phyloP scores from a whole-genome alignment of 176 grass and related monocot species.

The Carex littledalei region DNA sequence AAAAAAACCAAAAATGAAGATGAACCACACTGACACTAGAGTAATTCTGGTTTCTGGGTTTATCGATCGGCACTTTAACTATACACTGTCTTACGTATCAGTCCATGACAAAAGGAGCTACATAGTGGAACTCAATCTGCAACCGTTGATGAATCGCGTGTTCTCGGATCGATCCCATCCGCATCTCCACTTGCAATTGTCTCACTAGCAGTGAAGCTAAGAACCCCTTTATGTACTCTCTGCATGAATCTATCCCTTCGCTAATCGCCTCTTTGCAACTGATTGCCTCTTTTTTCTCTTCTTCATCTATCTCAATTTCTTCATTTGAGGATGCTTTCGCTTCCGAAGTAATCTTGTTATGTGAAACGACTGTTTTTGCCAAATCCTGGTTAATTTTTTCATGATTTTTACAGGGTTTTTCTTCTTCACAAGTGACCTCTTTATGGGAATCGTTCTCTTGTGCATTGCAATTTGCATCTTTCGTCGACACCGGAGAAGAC shows the following conservation, averaged over 20 bases:
- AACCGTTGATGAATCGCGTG: slow-evolving; percentile 51
- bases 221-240: slow-evolving; percentile 86
- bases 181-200: slow-evolving; percentile 63
- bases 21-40: not conserved
- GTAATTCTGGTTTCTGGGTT: not conserved
- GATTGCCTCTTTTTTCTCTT: slow-evolving; percentile 25
- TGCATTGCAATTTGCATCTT: slow-evolving; percentile 3
- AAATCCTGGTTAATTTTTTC: not conserved
- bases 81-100: not conserved
- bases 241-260: slow-evolving; percentile 59
- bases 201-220: slow-evolving; percentile 72
- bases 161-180: slow-evolving; percentile 39
- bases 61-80: not conserved
- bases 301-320: slow-evolving; percentile 37
- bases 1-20: not conserved
- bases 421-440: slow-evolving; percentile 1
- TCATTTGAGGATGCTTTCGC: slow-evolving; percentile 29
- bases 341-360: slow-evolving; percentile 32
- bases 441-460: not conserved
- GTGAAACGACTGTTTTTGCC: not conserved
- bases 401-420: not conserved
- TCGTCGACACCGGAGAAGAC: not conserved
- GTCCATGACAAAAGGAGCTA: slow-evolving; percentile 11
- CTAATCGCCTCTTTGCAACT: slow-evolving; percentile 20
- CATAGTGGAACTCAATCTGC: slow-evolving; percentile 90